Evolutionary conservation across 371 early-diverging fungal species (phyloP), one percentile per base, ranked within the genome.

Genomic region (Chytridium lagenaria): DNA sequence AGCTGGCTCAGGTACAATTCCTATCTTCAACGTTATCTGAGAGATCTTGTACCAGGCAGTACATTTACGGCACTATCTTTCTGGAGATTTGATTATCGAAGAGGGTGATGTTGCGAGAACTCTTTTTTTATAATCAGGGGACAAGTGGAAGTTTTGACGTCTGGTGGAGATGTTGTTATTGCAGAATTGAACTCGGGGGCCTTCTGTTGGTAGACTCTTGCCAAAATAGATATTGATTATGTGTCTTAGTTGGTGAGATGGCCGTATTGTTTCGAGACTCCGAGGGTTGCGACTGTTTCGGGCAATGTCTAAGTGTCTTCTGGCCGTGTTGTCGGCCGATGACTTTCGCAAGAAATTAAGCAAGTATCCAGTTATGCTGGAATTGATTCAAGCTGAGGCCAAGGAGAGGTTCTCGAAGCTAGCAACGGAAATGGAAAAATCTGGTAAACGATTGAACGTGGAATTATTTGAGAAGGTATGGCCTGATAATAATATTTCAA

Each of bases 61-160:
- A 82, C 86, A 83, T 50, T 52, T 87, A 23, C 84, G 92, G 12
- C 79, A 81, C 0, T 88, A 84, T 59, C 33, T 68, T 1, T 80
- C 87, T 1, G 90, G 91, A 2, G 91, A 90, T 70, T 70, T 85
- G 28, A 89, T 95, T 50, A 88, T 92, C 31, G 80, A 78, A 12
- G 89, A 91, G 73, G 94, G 93, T 0, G 94, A 93, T 59, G 83
- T 81, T 33, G 91, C 93, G 26, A 88, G 86, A 67, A 92, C 93
- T 64, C 92, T 96, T 95, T 94, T 73, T 92, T 95, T 61, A 77
- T 96, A 44, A 82, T 95, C 12, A 73, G 89, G 22, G 97, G 97
- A 0, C 77, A 86, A 1, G 94, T 96, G 49, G 86, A 89, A 71
- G 95, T 95, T 0, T 88, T 88, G 15, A 88, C 90, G 28, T 88